Percentiles rank a stretch among this genome's conserved stretches.
Evolutionary conservation across 257 asterid genomes (phyloP).

Genomic region (Cinchona pubescens): DNA sequence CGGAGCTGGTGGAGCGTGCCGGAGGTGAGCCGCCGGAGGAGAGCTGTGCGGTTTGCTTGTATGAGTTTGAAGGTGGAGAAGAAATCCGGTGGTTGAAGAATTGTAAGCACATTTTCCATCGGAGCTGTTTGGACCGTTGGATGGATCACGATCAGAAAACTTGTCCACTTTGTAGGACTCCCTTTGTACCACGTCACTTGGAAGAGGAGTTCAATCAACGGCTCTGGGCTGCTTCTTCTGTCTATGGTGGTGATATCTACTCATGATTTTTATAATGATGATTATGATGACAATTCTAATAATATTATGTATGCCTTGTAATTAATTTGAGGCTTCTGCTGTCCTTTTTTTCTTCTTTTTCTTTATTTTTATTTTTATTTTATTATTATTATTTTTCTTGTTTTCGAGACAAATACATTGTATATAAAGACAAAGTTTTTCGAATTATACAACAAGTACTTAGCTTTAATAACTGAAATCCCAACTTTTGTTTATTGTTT

Average conservation of each 20-base stretch:
- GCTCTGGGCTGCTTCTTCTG: slow-evolving; percentile 21
- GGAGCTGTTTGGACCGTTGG: slow-evolving; percentile 37
- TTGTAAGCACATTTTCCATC: slow-evolving; percentile 35
- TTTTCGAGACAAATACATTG: slow-evolving; percentile 1
- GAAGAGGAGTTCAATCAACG: slow-evolving; percentile 28
- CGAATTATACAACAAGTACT: background rate
- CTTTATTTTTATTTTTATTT: too few relatives aligned
- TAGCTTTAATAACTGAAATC: background rate
- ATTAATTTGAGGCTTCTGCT: background rate
- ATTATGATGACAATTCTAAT: background rate
- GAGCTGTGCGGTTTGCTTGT: slow-evolving; percentile 30
- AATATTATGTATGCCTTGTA: slow-evolving; percentile 8
- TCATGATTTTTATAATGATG: slow-evolving; percentile 11
- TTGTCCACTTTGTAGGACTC: slow-evolving; percentile 33
- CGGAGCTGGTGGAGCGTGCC: slow-evolving; percentile 9
- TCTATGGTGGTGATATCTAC: background rate
- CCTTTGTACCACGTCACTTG: slow-evolving; percentile 26
- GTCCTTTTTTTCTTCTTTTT: background rate
- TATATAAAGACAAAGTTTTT: background rate
- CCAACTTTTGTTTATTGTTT: too few relatives aligned
- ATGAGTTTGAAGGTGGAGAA: slow-evolving; percentile 30
- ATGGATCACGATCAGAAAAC: slow-evolving; percentile 33
- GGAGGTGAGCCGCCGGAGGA: slow-evolving; percentile 21
- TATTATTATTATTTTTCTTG: too few relatives aligned
- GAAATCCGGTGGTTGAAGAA: slow-evolving; percentile 34